phyloP scores from a whole-genome alignment of 2,329 filamentous ascomycete species.

The Cladosporium oxysporum region DNA sequence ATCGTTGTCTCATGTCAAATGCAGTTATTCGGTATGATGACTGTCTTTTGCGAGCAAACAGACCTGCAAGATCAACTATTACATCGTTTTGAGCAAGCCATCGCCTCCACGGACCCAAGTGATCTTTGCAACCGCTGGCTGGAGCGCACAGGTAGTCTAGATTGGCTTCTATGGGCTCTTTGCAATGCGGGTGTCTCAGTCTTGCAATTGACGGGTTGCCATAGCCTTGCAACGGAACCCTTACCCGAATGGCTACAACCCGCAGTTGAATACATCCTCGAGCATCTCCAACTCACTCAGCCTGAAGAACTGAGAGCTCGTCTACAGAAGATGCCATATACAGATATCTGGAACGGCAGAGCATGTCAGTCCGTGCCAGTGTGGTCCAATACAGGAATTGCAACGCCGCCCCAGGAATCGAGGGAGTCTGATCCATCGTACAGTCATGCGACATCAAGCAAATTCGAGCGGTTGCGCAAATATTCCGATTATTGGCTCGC shows the following conservation, averaged over 20 bases:
- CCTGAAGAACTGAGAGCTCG: not conserved
- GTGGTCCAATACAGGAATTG: not conserved
- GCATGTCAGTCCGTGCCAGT: constrained; percentile 1
- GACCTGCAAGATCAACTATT: not conserved
- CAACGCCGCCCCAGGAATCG: not conserved
- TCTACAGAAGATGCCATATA: not conserved
- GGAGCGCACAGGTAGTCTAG: not conserved
- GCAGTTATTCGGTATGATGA: constrained; percentile 5
- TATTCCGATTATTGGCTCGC: not conserved
- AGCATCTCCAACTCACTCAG: not conserved
- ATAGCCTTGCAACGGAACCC: not conserved
- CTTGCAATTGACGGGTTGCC: not conserved
- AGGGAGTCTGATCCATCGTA: not conserved
- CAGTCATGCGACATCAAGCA: not conserved
- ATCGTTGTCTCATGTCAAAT: not conserved
- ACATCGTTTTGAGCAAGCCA: not conserved
- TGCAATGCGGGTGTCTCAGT: not conserved
- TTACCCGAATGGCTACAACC: not conserved
- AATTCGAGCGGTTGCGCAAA: not conserved
- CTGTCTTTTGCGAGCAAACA: not conserved
- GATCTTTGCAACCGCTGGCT: not conserved
- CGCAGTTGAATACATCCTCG: not conserved
- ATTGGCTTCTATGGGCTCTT: not conserved
- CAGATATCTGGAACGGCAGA: not conserved
- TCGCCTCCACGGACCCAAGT: not conserved